A percentile compares a stretch with the other conserved stretches of the same genome.
Evolutionary conservation across 2,329 filamentous ascomycete genomes (phyloP).

Genomic region (Coniochaeta ligniaria): DNA sequence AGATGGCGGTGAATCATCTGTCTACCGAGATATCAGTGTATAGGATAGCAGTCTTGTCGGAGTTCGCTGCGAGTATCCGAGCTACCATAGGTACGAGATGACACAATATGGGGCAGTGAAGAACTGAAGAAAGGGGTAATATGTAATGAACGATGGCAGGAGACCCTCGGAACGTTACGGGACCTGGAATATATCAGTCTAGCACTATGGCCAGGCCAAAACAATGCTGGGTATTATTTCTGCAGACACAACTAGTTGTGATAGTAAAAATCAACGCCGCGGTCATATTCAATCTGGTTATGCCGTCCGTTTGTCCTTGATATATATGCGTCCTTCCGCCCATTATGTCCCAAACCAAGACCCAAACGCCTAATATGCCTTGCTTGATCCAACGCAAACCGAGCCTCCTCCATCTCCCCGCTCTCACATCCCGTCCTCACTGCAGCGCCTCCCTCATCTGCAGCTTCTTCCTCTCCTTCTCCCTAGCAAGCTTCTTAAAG

Average conservation of each 20-base stretch:
- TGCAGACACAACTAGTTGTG: neutral
- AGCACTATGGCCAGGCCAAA: neutral
- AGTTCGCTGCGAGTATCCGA: neutral
- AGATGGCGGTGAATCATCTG: neutral
- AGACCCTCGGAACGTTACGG: no score
- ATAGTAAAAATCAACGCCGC: neutral
- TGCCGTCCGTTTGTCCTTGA: neutral
- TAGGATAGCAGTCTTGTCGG: neutral
- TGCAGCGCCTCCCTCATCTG: neutral
- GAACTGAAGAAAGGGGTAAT: no score
- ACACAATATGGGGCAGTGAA: no score
- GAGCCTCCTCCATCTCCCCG: no score
- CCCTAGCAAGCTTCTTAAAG: slow-evolving; percentile 59
- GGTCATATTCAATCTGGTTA: neutral
- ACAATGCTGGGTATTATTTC: neutral
- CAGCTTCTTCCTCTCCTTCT: slow-evolving; percentile 40
- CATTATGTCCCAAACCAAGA: neutral
- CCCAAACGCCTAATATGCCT: neutral
- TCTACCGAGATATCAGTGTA: neutral
- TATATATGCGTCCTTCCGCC: neutral
- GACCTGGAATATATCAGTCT: no score
- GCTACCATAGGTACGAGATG: no score
- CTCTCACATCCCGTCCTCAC: no score
- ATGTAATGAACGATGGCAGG: no score
- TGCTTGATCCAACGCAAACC: neutral